phyloP scores from a whole-genome alignment of 805 yeast genomes.

The Pichia pseudocactophila region DNA sequence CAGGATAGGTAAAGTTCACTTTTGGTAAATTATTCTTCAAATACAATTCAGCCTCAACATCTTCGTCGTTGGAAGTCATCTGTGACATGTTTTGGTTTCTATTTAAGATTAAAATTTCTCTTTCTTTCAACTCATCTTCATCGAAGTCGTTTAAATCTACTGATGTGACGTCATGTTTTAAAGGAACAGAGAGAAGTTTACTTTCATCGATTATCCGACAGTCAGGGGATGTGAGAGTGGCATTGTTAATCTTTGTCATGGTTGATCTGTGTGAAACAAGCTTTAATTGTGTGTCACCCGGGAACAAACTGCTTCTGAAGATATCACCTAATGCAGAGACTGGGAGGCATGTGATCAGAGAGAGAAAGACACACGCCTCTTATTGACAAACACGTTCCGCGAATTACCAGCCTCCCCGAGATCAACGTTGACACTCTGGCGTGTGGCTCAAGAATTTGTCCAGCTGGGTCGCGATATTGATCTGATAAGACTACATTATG shows the following conservation, averaged over 20 bases:
- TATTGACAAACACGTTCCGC: too few species aligned
- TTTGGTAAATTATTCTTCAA: constrained; percentile 16
- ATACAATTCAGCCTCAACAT: neutral
- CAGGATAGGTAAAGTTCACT: constrained; percentile 21
- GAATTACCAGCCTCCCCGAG: too few species aligned
- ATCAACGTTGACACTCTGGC: too few species aligned
- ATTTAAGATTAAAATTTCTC: constrained; percentile 13
- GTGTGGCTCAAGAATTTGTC: too few species aligned
- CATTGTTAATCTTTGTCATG: neutral
- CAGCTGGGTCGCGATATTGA: too few species aligned
- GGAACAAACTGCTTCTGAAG: too few species aligned
- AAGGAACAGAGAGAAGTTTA: neutral
- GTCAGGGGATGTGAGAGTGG: neutral
- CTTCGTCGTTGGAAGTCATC: neutral
- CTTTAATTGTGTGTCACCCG: too few species aligned
- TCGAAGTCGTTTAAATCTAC: constrained; percentile 1
- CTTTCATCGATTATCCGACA: neutral
- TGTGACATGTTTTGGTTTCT: constrained; percentile 15
- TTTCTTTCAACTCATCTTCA: constrained; percentile 14
- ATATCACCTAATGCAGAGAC: too few species aligned
- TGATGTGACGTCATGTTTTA: neutral
- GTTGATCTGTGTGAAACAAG: too few species aligned
- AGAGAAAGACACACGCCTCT: too few species aligned
- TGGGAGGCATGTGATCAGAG: too few species aligned
- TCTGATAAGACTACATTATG: too few species aligned